Conservation (phyloP, 116 monocot species). For the Posidonia oceanica region DNA sequence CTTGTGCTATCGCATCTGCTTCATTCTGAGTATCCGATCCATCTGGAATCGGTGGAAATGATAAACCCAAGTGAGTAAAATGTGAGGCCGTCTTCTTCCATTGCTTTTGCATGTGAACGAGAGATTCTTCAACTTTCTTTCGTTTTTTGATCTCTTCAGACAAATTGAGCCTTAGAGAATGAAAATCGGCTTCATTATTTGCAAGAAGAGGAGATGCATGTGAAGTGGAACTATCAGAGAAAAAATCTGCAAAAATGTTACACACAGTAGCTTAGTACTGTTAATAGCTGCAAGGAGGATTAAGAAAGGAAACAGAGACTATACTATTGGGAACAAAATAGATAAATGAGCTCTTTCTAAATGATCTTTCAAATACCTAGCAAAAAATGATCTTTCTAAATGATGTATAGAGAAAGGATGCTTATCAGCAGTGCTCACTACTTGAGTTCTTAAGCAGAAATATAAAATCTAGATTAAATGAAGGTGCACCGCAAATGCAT, state of each 20-base stretch:
- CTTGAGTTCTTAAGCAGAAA: too few species aligned
- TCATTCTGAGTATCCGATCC: slow-evolving; percentile 17
- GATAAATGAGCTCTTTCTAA: too few species aligned
- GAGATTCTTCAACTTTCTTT: slow-evolving; percentile 34
- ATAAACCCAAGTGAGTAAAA: slow-evolving; percentile 26
- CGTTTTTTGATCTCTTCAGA: slow-evolving; percentile 48
- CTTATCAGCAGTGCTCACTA: too few species aligned
- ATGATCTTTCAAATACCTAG: too few species aligned
- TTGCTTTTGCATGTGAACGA: slow-evolving; percentile 24
- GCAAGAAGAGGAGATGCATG: slow-evolving; percentile 18
- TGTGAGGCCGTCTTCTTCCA: slow-evolving; percentile 28
- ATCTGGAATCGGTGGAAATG: slow-evolving; percentile 16
- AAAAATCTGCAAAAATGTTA: slow-evolving; percentile 33
- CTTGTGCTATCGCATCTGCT: slow-evolving; percentile 18
- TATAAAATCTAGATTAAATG: too few species aligned
- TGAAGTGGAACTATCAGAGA: slow-evolving; percentile 35
- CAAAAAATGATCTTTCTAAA: too few species aligned
- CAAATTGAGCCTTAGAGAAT: slow-evolving; percentile 29
- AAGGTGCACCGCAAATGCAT: too few species aligned
- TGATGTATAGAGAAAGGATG: too few species aligned
- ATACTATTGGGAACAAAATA: neutral
- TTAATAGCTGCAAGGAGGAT: neutral
- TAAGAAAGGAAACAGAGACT: neutral
- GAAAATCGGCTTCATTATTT: slow-evolving; percentile 33
- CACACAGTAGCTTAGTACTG: neutral